These are phyloP conservation scores for Trichoderma atrobrunneum DNA, from an alignment of 2,329 filamentous ascomycete species.

Conservation along the genomic window DNA sequence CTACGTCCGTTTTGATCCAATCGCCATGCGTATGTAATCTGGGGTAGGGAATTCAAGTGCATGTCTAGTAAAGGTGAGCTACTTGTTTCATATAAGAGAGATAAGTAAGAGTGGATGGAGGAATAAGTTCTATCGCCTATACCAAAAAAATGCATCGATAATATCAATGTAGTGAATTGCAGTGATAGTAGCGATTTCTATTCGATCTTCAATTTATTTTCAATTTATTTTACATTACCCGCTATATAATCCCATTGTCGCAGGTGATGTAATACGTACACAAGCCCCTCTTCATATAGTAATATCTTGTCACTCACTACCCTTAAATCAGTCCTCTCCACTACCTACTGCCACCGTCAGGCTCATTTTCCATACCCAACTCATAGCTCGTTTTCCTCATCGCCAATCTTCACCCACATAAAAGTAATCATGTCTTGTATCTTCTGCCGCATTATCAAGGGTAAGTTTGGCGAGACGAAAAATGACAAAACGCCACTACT, in stretches of 20 bases:
- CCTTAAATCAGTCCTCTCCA: background rate
- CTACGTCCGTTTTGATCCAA: background rate
- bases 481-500: background rate
- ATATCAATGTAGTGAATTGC: background rate
- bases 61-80: background rate
- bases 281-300: background rate
- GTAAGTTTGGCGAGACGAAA: conserved; percentile 38
- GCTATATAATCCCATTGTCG: background rate
- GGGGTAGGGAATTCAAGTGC: background rate
- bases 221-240: background rate
- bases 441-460: conserved; percentile 98
- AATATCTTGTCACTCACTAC: background rate
- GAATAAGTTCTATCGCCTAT: too few relatives aligned
- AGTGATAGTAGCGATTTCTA: background rate
- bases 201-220: background rate
- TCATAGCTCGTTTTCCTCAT: background rate
- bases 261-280: conserved; percentile 11
- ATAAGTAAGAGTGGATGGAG: background rate
- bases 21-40: background rate
- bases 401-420: background rate
- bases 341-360: background rate
- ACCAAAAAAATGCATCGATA: background rate
- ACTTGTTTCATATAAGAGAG: background rate
- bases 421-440: conserved; percentile 57
- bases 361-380: background rate